Percentiles rank a stretch among this genome's conserved stretches.
Evolutionary conservation across 768 basidiomycete genomes (phyloP).

Genomic region (Xerocomellus intermedius): DNA sequence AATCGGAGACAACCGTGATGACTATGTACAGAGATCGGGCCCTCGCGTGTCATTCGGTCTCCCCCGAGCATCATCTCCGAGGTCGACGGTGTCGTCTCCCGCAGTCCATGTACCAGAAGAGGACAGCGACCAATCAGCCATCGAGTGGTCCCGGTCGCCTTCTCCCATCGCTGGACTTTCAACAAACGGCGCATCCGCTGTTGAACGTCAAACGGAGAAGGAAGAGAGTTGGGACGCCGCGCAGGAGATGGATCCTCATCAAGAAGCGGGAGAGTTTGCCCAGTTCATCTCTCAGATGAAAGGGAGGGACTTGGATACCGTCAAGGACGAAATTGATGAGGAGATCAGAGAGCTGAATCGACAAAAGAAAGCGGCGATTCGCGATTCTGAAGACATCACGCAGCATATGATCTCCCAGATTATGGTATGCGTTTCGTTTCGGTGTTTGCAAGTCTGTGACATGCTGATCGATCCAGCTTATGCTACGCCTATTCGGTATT

Average conservation of each 20-base stretch:
- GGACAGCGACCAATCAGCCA: constrained; percentile 25
- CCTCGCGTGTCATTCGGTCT: constrained; percentile 3
- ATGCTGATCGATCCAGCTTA: constrained; percentile 49
- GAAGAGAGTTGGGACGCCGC: constrained; percentile 73
- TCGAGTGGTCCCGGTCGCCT: constrained; percentile 41
- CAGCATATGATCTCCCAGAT: constrained; percentile 92
- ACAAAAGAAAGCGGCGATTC: constrained; percentile 84
- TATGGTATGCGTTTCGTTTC: constrained; percentile 45
- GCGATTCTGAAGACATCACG: constrained; percentile 93
- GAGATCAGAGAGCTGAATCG: constrained; percentile 81
- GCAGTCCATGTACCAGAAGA: constrained; percentile 8
- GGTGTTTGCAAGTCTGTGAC: background rate
- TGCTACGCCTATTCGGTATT: constrained; percentile 93
- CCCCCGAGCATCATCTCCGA: constrained; percentile 11
- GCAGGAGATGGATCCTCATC: constrained; percentile 78
- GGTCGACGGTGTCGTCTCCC: background rate
- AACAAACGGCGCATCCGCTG: constrained; percentile 8
- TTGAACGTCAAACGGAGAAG: constrained; percentile 22
- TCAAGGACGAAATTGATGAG: constrained; percentile 86
- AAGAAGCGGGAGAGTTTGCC: constrained; percentile 89
- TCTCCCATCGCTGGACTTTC: constrained; percentile 26
- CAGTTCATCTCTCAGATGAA: constrained; percentile 89
- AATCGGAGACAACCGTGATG: constrained; percentile 15
- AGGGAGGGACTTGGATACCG: constrained; percentile 76
- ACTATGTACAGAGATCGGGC: background rate